Evolutionary conservation across 768 basidiomycete species (phyloP).

Genomic region (Auriscalpium vulgare): DNA sequence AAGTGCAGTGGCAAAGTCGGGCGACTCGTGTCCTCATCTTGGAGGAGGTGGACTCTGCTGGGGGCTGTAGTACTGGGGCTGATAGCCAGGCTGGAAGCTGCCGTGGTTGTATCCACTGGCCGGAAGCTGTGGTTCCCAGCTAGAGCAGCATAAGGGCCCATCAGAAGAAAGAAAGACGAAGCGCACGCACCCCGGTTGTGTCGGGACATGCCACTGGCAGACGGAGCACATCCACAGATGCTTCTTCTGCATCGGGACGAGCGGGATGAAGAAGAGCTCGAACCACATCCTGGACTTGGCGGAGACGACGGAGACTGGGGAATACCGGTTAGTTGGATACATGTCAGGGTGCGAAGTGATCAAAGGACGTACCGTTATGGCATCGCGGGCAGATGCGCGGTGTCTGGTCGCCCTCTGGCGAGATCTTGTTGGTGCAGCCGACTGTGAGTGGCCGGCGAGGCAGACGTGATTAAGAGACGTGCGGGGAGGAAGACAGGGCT

Average conservation of each 20-base stretch:
- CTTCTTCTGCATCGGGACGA: conserved; percentile 55
- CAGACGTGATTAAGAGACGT: conserved; percentile 1
- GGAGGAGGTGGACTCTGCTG: too few relatives aligned
- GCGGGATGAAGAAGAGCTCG: conserved; percentile 66
- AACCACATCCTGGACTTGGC: conserved; percentile 69
- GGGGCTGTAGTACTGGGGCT: conserved; percentile 27
- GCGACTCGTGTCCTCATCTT: too few relatives aligned
- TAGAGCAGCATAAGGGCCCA: neutral
- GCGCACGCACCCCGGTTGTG: conserved; percentile 40
- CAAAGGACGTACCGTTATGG: conserved; percentile 48
- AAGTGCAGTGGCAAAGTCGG: too few relatives aligned
- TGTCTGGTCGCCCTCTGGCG: conserved; percentile 43
- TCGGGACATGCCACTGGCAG: conserved; percentile 55
- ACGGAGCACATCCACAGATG: conserved; percentile 66
- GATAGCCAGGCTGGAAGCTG: conserved; percentile 18
- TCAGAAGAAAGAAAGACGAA: neutral
- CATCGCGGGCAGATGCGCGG: conserved; percentile 62
- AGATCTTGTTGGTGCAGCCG: conserved; percentile 56
- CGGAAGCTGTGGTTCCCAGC: conserved; percentile 19
- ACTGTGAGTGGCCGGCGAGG: conserved; percentile 30
- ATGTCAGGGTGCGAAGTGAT: conserved; percentile 4
- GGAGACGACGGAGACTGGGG: conserved; percentile 46
- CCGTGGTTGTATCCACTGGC: conserved; percentile 7
- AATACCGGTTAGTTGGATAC: neutral
- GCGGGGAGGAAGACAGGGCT: conserved; percentile 1